phyloP scores from a whole-genome alignment of 495 filamentous ascomycete species.

The Penicillium bovifimosum region DNA sequence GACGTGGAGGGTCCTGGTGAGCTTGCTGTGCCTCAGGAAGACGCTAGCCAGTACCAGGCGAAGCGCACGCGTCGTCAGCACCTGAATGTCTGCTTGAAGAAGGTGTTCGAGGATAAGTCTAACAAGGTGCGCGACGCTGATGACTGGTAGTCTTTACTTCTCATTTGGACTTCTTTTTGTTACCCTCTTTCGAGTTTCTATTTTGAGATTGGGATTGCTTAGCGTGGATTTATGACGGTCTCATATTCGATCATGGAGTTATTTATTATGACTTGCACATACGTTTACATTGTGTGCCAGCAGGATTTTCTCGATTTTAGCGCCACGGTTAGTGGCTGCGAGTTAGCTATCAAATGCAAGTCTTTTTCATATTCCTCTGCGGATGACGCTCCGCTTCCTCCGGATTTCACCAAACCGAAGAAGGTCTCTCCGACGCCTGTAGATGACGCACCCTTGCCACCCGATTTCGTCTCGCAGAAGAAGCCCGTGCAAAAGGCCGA shows the following conservation, averaged over 20 bases:
- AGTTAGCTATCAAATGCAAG: conserved; percentile 5
- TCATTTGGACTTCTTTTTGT: conserved; percentile 1
- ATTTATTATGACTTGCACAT: not conserved
- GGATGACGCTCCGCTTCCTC: conserved; percentile 38
- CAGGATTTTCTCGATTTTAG: not conserved
- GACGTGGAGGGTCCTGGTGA: conserved; percentile 30
- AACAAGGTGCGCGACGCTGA: conserved; percentile 33
- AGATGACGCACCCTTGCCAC: conserved; percentile 37
- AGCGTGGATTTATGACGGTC: conserved; percentile 2
- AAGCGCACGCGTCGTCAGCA: conserved; percentile 51
- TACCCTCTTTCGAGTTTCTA: not conserved
- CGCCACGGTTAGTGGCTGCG: not conserved
- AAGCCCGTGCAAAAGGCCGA: conserved; percentile 35
- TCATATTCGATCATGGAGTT: not conserved
- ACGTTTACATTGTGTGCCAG: not conserved
- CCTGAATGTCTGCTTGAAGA: conserved; percentile 42
- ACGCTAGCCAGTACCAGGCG: conserved; percentile 53
- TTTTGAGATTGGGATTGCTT: conserved; percentile 1
- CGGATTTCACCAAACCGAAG: conserved; percentile 16
- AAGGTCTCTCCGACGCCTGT: conserved; percentile 4
- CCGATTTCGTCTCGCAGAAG: conserved; percentile 20
- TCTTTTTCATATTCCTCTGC: too few species aligned
- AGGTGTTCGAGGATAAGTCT: conserved; percentile 36
- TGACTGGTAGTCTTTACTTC: conserved; percentile 14
- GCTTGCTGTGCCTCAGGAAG: conserved; percentile 40